Base-by-base conservation (phyloP, 768 basidiomycete species). In the Lentinula boryana region DNA sequence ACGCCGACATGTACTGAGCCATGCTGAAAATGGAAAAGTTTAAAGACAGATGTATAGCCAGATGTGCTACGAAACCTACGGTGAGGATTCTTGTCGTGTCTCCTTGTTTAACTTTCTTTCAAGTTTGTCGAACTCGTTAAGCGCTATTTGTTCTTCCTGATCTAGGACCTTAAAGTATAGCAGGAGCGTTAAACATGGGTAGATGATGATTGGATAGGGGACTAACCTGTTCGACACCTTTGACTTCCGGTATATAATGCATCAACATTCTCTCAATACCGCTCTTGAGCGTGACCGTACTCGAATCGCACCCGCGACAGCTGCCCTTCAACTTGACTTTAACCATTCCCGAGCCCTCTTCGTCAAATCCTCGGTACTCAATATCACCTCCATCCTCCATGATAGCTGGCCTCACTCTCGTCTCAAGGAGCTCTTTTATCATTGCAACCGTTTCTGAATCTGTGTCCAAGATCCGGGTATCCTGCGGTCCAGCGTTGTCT, bases 331-430 rank as follows among this genome's bases (percentile, higher is more conserved):
- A 79, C 72, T 90, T 96, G 33, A 99, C 80, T 70, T 83, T 84
- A 5, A 99, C 96, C 33, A 91, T 68, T 0, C 91, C 91, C 23
- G 76, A 73, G 2, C 90, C 91, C 21, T 84, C 85, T 64, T 96
- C 93, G 54, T 84, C 81, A 68, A 98, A 96, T 3, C 93, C 95
- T 38, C 88, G 84, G 71, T 91, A 99, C 74, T 98, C 96, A 60
- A 99, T 95, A 71, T 98, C 97, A 2, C 97, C 97, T 0, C 97
- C 97, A 60, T 99, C 96, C 72, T 98, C 97, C 91, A 95, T 95
- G 62, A 99, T 98, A 4, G 95, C 92, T 5, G 97, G 97, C 58
- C 97, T 78, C 16, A 99, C 94, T 13, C 97, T 78, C 2, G 95
- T 98, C 70, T 98, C 96, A 54, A 99, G 77, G 41, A 98, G 71